A percentile compares a stretch with the other conserved stretches of the same genome.
phyloP scores from a whole-genome alignment of 2,329 filamentous ascomycete species.

The Talaromyces verruculosus region DNA sequence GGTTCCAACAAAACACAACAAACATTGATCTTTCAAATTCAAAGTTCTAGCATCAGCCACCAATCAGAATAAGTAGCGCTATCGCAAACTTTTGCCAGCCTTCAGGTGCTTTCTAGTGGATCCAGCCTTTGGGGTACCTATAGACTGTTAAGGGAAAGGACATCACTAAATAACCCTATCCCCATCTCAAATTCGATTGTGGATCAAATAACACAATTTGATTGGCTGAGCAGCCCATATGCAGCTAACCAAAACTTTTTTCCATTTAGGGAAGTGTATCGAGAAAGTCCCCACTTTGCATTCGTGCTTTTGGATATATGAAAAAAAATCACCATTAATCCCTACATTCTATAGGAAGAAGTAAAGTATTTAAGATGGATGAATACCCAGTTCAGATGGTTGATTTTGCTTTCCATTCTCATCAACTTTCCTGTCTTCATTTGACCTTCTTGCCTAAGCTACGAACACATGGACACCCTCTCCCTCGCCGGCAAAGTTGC shows the following conservation, averaged over 20 bases:
- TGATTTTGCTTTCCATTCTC: background rate
- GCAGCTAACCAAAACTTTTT: constrained; percentile 15
- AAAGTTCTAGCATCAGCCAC: too few species aligned
- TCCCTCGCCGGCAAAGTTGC: constrained; percentile 38
- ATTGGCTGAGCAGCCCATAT: background rate
- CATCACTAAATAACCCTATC: too few species aligned
- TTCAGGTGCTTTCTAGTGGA: too few species aligned
- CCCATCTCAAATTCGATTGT: background rate
- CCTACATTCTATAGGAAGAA: background rate
- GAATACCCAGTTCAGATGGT: background rate
- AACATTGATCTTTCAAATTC: too few species aligned
- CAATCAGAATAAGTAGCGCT: too few species aligned
- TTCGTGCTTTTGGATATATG: background rate
- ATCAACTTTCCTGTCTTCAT: background rate
- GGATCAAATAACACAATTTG: background rate
- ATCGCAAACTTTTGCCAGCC: too few species aligned
- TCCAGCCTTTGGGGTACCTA: too few species aligned
- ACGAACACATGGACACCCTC: constrained; percentile 26
- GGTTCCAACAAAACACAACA: too few species aligned
- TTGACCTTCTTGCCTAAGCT: background rate
- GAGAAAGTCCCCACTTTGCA: background rate
- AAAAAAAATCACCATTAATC: background rate
- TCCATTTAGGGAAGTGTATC: constrained; percentile 6
- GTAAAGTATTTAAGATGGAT: background rate
- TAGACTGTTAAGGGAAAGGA: too few species aligned